Conservation (phyloP, 1,284 basidiomycete genomes). For the Bondarzewia mesenterica region DNA sequence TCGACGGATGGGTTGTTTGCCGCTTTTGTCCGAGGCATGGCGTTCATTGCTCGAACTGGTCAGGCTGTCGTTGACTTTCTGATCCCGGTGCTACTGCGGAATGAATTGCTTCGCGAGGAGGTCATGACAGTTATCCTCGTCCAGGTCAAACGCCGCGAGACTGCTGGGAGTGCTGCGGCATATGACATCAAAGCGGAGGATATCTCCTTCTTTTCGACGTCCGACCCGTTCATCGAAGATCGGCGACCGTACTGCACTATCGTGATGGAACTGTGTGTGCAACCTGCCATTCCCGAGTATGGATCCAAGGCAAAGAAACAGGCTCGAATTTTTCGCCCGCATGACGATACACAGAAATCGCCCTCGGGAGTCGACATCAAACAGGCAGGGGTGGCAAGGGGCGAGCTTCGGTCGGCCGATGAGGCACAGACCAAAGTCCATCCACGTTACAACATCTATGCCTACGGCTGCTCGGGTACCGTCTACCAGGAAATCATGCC, state of each 20-base stretch:
- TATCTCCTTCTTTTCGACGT: not conserved
- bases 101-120: not conserved
- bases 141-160: not conserved
- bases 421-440: not conserved
- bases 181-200: not conserved
- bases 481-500: not conserved
- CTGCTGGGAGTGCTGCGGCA: not conserved
- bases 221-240: not conserved
- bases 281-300: too few relatives aligned
- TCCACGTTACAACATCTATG: not conserved
- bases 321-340: too few relatives aligned
- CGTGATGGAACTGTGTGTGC: not conserved
- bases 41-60: not conserved
- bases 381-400: not conserved
- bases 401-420: not conserved
- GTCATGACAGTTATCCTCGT: not conserved
- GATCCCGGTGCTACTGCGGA: not conserved
- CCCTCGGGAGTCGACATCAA: too few relatives aligned
- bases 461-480: not conserved
- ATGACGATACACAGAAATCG: too few relatives aligned
- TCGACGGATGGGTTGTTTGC: not conserved
- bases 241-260: not conserved
- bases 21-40: not conserved
- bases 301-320: too few relatives aligned
- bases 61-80: not conserved